phyloP scores from a whole-genome alignment of 805 yeast species.

The Candida dendrica region DNA sequence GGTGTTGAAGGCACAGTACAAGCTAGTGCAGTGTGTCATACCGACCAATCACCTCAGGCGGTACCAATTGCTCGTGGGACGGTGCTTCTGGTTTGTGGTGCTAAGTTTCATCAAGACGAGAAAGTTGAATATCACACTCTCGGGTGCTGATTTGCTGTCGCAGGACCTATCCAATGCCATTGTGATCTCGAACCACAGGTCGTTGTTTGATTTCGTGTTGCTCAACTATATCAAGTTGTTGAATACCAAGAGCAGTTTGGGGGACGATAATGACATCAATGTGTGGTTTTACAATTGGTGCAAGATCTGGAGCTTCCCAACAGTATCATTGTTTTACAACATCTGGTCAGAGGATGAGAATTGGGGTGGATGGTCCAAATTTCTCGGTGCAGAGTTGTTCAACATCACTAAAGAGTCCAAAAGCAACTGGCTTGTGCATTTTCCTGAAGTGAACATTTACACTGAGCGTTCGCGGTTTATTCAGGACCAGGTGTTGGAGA shows the following conservation, averaged over 20 bases:
- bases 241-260: constrained; percentile 14
- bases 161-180: constrained; percentile 26
- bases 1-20: not conserved
- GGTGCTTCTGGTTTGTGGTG: constrained; percentile 13
- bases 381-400: constrained; percentile 29
- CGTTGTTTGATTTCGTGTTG: constrained; percentile 58
- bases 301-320: constrained; percentile 54
- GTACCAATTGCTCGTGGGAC: not conserved
- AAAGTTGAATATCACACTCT: constrained; percentile 19
- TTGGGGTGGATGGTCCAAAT: constrained; percentile 34
- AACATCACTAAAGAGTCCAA: constrained; percentile 26
- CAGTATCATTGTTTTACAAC: constrained; percentile 36
- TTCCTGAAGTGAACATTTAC: constrained; percentile 81
- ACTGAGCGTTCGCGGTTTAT: constrained; percentile 35
- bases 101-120: constrained; percentile 16
- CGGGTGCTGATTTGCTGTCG: constrained; percentile 14
- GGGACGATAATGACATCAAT: constrained; percentile 11
- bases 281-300: constrained; percentile 71
- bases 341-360: constrained; percentile 61
- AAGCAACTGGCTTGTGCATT: constrained; percentile 61
- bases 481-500: constrained; percentile 49
- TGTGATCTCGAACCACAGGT: constrained; percentile 52
- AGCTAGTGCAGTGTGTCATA: not conserved
- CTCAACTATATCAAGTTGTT: constrained; percentile 29
- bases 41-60: not conserved